These are phyloP conservation scores for Colletotrichum brevisporum DNA, from an alignment of 2,329 filamentous ascomycete species.

Conservation along the genomic window DNA sequence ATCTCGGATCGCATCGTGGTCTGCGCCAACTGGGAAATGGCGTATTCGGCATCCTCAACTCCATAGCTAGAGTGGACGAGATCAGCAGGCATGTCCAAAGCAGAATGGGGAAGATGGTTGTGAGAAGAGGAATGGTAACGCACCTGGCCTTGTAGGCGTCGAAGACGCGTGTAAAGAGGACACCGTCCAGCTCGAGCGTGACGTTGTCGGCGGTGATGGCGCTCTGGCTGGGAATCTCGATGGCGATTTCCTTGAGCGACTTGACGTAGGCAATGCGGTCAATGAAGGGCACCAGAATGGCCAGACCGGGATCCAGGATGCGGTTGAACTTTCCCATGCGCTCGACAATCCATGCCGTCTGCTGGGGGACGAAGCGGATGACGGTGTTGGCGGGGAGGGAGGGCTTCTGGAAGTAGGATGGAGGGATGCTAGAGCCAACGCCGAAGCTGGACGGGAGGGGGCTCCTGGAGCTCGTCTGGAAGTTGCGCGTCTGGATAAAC, in stretches of 20 bases:
- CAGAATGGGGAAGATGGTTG: neutral
- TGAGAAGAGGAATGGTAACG: neutral
- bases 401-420: slow-evolving; percentile 84
- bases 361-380: slow-evolving; percentile 97
- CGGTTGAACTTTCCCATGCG: slow-evolving; percentile 98
- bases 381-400: slow-evolving; percentile 92
- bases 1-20: slow-evolving; percentile 99
- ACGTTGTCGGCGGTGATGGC: slow-evolving; percentile 99
- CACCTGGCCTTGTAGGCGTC: slow-evolving; percentile 98
- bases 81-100: neutral
- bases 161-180: slow-evolving; percentile 95
- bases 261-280: slow-evolving; percentile 99
- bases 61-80: slow-evolving; percentile 78
- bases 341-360: slow-evolving; percentile 99
- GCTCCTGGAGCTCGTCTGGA: slow-evolving; percentile 36
- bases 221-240: slow-evolving; percentile 97
- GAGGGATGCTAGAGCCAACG: slow-evolving; percentile 60
- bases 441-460: slow-evolving; percentile 45
- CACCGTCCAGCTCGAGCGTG: slow-evolving; percentile 94
- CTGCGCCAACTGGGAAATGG: slow-evolving; percentile 96
- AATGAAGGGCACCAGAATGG: slow-evolving; percentile 88
- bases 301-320: slow-evolving; percentile 92
- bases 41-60: slow-evolving; percentile 98
- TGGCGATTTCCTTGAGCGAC: slow-evolving; percentile 93
- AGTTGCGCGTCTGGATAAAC: slow-evolving; percentile 36